Base-by-base conservation (phyloP, 2,329 filamentous ascomycete genomes). In the Colletotrichum sp. region DNA sequence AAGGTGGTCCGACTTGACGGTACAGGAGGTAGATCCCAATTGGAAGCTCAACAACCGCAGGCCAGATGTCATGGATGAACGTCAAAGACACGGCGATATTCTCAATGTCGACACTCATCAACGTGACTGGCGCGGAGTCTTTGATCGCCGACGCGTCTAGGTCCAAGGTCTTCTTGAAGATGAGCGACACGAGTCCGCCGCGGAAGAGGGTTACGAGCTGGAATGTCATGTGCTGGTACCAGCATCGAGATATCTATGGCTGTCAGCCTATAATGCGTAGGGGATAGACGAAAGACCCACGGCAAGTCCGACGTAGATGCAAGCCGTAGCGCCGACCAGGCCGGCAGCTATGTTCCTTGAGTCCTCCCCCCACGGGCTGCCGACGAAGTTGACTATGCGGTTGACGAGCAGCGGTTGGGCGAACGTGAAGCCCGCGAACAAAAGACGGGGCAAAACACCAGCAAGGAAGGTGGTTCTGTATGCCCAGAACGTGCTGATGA, bases 31-130 rank as follows among this genome's bases (percentile, higher is more conserved):
- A 87, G 4, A 86, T 80, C 0, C 82, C 84, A n/a, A 88, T 69
- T 0, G 79, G 81, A 16, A 87, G 78, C 32, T 88, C 85, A 15
- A 87, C 75, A 2, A 84, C 64, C 25, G 81, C 80, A 5, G 85
- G 83, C 85, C 86, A 87, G n/a, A 84, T 79, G 6, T 86, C 85
- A 76, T 85, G 82, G 2, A 86, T 70, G 0, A 78, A 71, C 1
- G 79, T 77, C 15, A 82, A 76, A 7, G 81, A 80, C 11, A 72
- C 68, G 2, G 80, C 78, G 11, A 86, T 82, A 0, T 77, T 78
- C 11, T 87, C 86, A 8, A 89, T 83, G 69, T 89, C 87, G 1
- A 86, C 85, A 19, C 84, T 86, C 86, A 89, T 89, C 9, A 89
- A 80, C 1, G 87, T 89, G 6, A 87, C 78, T 2, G 87, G 83